phyloP scores from a whole-genome alignment of 2,329 filamentous ascomycete species.

The Fusarium chaquense region DNA sequence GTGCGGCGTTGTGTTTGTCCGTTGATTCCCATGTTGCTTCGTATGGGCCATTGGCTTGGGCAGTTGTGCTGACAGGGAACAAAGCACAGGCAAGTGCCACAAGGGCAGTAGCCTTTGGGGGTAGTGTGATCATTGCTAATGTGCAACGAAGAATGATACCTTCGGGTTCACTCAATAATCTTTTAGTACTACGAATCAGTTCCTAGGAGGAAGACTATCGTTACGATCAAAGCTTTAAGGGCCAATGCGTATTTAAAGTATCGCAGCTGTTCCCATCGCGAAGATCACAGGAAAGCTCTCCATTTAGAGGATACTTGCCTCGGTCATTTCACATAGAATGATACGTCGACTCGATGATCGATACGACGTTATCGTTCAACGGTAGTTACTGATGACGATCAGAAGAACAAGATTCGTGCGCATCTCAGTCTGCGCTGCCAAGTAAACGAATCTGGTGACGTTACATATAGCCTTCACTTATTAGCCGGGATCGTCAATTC shows the following conservation, averaged over 20 bases:
- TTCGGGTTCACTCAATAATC: rapidly evolving
- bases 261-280: too few species aligned
- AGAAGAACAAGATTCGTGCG: constrained; percentile 7
- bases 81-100: neutral
- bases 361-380: neutral
- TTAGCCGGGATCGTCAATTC: constrained; percentile 5
- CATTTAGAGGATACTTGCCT: too few species aligned
- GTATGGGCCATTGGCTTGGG: constrained; percentile 1
- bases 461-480: neutral
- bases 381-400: neutral
- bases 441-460: neutral
- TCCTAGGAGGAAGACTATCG: neutral
- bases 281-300: neutral
- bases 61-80: neutral
- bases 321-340: neutral
- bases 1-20: constrained; percentile 20
- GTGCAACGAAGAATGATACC: rapidly evolving
- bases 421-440: neutral
- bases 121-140: neutral
- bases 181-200: neutral
- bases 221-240: too few species aligned
- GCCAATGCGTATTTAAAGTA: neutral
- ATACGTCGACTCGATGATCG: neutral
- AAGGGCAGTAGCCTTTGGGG: neutral
- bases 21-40: constrained; percentile 30